Conservation (phyloP, 306 rosid species). For the Quercus alba region DNA sequence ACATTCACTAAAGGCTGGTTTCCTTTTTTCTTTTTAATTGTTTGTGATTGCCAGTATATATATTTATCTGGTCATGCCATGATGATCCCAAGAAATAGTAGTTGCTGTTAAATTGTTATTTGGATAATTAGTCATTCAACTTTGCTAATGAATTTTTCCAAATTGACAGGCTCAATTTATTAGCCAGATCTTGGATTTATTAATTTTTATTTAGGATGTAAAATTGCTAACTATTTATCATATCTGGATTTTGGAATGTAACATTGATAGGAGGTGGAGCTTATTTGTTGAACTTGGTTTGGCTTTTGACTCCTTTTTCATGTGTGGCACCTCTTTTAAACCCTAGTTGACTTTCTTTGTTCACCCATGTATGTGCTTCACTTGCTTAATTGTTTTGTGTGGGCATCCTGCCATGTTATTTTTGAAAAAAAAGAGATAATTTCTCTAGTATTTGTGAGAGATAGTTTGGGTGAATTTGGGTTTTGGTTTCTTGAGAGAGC, state of each 20-base stretch:
- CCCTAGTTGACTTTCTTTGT: too few relatives aligned
- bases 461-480: too few relatives aligned
- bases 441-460: too few relatives aligned
- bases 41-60: background rate
- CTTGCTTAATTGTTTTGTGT: too few relatives aligned
- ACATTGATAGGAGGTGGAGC: too few relatives aligned
- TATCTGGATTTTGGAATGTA: background rate
- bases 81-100: background rate
- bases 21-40: background rate
- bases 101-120: background rate
- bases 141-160: background rate
- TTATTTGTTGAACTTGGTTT: too few relatives aligned
- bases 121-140: background rate
- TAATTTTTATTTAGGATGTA: background rate
- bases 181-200: background rate
- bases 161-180: background rate
- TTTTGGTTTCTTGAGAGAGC: too few relatives aligned
- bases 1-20: background rate
- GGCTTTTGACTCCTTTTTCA: background rate
- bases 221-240: background rate
- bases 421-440: too few relatives aligned
- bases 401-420: too few relatives aligned
- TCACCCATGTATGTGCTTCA: too few relatives aligned
- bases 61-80: constrained; percentile 1
- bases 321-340: background rate